Conservation (phyloP, 352 stramenopile genomes). For the Phytophthora foliorum region DNA sequence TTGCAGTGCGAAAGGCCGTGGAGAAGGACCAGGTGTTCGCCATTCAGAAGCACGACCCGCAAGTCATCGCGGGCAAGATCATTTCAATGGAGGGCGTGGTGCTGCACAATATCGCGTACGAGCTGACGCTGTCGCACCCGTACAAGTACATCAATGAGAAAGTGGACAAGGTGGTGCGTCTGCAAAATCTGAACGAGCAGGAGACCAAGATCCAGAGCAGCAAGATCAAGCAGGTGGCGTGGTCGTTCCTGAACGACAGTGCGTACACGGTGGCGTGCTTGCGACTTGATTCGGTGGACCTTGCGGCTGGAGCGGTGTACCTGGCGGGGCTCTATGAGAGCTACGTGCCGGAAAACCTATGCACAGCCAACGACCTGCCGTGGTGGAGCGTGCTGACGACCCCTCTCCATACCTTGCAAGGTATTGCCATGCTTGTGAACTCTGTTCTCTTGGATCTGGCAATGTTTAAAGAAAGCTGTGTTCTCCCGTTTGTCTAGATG, state of each 20-base stretch:
- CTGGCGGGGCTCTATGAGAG: conserved; percentile 87
- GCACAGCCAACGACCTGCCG: conserved; percentile 59
- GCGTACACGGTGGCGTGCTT: conserved; percentile 89
- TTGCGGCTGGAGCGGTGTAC: conserved; percentile 86
- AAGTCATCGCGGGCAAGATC: conserved; percentile 74
- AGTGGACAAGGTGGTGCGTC: conserved; percentile 82
- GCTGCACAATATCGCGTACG: conserved; percentile 85
- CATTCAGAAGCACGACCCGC: conserved; percentile 81
- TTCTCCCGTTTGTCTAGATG: conserved; percentile 78
- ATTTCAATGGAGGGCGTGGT: conserved; percentile 89
- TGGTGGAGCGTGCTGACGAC: conserved; percentile 82
- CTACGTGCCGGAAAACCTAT: conserved; percentile 72
- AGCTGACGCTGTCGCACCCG: conserved; percentile 85
- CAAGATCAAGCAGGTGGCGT: conserved; percentile 89
- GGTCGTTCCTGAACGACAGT: conserved; percentile 92
- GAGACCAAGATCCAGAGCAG: conserved; percentile 65
- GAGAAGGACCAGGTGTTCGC: conserved; percentile 84
- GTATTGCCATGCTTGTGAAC: conserved; percentile 63
- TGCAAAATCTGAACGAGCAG: conserved; percentile 64
- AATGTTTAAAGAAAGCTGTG: conserved; percentile 74
- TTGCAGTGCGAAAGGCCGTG: conserved; percentile 70
- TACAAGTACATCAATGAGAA: conserved; percentile 92
- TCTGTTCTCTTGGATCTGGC: conserved; percentile 55
- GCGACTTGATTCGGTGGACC: conserved; percentile 68
- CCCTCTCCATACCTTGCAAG: conserved; percentile 82